Evolutionary conservation across 257 asterid genomes (phyloP).

Genomic region (Solanum habrochaites): DNA sequence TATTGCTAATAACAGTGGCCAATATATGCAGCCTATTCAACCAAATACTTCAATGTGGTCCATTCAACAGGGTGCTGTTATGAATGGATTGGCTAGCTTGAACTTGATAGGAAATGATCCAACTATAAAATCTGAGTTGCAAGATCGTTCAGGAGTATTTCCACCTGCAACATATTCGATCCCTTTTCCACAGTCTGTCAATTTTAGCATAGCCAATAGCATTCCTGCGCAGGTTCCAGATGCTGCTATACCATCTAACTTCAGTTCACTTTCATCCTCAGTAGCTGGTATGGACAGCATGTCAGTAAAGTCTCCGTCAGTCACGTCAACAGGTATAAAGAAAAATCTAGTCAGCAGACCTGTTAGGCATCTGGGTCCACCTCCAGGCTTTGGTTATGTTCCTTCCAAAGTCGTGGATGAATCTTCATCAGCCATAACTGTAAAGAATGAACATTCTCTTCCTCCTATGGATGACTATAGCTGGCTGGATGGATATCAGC

Average conservation of each 20-base stretch:
- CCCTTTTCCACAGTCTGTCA: constrained; percentile 35
- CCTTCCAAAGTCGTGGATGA: constrained; percentile 57
- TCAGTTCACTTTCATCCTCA: constrained; percentile 35
- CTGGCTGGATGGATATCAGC: constrained; percentile 83
- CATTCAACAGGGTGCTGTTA: constrained; percentile 28
- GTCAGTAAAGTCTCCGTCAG: constrained; percentile 31
- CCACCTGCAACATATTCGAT: constrained; percentile 39
- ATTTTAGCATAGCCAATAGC: constrained; percentile 17
- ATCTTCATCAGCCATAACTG: constrained; percentile 19
- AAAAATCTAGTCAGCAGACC: constrained; percentile 89
- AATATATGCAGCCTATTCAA: constrained; percentile 34
- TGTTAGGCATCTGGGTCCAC: constrained; percentile 82
- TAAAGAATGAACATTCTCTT: constrained; percentile 27
- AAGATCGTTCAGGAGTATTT: constrained; percentile 32
- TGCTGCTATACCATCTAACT: constrained; percentile 30
- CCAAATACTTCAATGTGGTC: constrained; percentile 40
- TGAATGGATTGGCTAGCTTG: constrained; percentile 42
- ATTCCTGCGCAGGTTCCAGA: constrained; percentile 27
- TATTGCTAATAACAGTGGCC: constrained; percentile 17
- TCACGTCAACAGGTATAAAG: constrained; percentile 47
- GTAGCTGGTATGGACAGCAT: constrained; percentile 27
- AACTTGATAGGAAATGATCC: constrained; percentile 46
- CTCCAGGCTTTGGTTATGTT: constrained; percentile 90
- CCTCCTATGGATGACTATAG: constrained; percentile 67
- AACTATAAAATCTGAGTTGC: constrained; percentile 28